phyloP scores from a whole-genome alignment of 2,329 filamentous ascomycete genomes.

The Fusarium transvaalense region DNA sequence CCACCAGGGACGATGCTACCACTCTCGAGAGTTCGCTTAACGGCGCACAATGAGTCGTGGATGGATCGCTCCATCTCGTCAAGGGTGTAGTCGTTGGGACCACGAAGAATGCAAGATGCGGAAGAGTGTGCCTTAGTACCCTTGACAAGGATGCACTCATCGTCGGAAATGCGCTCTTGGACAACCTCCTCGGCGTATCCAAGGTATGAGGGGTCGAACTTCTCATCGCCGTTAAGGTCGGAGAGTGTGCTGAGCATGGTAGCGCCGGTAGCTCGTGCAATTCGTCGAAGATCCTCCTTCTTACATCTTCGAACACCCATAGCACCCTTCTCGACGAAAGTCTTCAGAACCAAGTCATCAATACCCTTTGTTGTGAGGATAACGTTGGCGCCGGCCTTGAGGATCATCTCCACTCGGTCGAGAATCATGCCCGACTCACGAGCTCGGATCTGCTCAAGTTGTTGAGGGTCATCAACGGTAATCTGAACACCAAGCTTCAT shows the following conservation, averaged over 20 bases:
- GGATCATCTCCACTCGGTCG: conserved; percentile 95
- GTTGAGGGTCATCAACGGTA: conserved; percentile 95
- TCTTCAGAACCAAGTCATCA: conserved; percentile 93
- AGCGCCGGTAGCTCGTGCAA: conserved; percentile 95
- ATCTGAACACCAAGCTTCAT: conserved; percentile 99
- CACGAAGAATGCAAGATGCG: conserved; percentile 94
- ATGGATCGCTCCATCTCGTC: conserved; percentile 99
- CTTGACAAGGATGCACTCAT: conserved; percentile 97
- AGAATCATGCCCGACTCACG: conserved; percentile 93
- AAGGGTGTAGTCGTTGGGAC: conserved; percentile 94
- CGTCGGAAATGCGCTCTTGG: conserved; percentile 98
- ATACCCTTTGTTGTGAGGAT: conserved; percentile 98
- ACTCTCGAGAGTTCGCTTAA: conserved; percentile 97
- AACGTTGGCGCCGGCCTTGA: conserved; percentile 97
- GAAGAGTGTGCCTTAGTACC: conserved; percentile 95
- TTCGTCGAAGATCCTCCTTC: conserved; percentile 96
- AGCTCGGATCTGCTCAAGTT: conserved; percentile 96
- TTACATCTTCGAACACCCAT: conserved; percentile 98
- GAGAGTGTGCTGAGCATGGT: conserved; percentile 93
- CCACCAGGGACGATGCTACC: conserved; percentile 97
- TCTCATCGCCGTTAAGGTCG: conserved; percentile 97
- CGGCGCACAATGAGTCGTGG: conserved; percentile 95
- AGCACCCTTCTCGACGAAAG: conserved; percentile 92
- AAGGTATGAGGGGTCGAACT: conserved; percentile 90
- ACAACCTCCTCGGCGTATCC: conserved; percentile 94